Evolutionary conservation across 2,329 filamentous ascomycete species (phyloP), one percentile per base, ranked within the genome.

Genomic region (Hypoxylon sp.): DNA sequence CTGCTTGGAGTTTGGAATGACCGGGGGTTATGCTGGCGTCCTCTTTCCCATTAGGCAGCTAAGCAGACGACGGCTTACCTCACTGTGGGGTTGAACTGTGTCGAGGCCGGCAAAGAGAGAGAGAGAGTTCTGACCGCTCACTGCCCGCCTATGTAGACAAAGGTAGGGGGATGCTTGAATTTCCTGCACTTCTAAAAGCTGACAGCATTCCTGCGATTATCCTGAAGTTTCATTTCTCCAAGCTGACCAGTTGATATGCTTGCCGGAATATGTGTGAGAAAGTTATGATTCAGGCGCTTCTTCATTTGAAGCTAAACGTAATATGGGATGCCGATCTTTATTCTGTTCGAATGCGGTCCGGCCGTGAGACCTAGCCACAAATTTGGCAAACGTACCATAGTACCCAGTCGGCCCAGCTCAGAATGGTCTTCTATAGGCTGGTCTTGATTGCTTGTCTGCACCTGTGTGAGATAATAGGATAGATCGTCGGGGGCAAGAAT

Each of bases 1-100:
- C 68, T 59, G 63, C 62, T 67, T 67, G 48, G 68, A 63, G 63
- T 70, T 70, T 69, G 67, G 67, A 50, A 65, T 46, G 34, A 60
- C 64, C 46, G 58, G 66, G 66, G 66, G 37, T 63, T 16, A 63
- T 68, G 67, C 67, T 67, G 57, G 65, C 48, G 27, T 37, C 46
- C 67, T 64, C 30, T 37, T 52, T 64, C 55, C 57, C 47, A 63
- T 69, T 67, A 70, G 67, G 65, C 67, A 70, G 65, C 67, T 61
- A 61, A 60, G 64, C 67, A 69, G 63, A 62, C 61, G 52, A 67
- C 54, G 54, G 46, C 30, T 53, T 32, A 16, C 25, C 25, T 54
- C n/a, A 32, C 45, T 48, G 25, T 25, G 16, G 16, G 16, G 29
- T 54, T 59, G n/a, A 47, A 41, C 12, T 37, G 48, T 60, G 21